Percentiles rank a stretch among this genome's conserved stretches.
phyloP scores from a whole-genome alignment of 2,329 filamentous ascomycete genomes.

The Orbilia javanica region DNA sequence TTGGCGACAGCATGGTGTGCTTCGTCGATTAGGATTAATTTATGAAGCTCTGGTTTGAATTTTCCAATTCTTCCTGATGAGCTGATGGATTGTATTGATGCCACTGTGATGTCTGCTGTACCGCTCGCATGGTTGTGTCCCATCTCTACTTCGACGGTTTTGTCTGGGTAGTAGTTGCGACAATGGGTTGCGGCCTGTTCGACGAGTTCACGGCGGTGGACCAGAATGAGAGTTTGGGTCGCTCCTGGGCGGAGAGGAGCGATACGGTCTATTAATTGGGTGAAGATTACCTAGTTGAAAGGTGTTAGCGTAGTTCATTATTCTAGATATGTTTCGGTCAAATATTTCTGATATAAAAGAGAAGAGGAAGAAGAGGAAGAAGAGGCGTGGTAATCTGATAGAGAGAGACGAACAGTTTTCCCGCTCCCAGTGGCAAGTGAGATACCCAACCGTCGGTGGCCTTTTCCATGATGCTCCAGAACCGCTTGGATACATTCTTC shows the following conservation, averaged over 20 bases:
- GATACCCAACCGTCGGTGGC: conserved; percentile 83
- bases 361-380: not conserved
- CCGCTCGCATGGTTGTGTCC: conserved; percentile 81
- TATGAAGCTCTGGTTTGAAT: conserved; percentile 83
- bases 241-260: conserved; percentile 69
- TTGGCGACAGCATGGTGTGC: conserved; percentile 94
- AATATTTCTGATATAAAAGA: no score
- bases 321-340: no score
- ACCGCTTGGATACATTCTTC: conserved; percentile 91
- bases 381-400: not conserved
- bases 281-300: conserved; percentile 83
- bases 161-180: conserved; percentile 80
- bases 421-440: conserved; percentile 89
- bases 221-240: conserved; percentile 87
- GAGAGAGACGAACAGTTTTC: conserved; percentile 77
- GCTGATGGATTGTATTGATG: conserved; percentile 86
- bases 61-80: conserved; percentile 83
- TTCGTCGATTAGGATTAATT: conserved; percentile 93
- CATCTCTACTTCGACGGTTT: conserved; percentile 92
- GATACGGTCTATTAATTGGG: conserved; percentile 87
- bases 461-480: conserved; percentile 75
- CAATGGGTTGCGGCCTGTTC: conserved; percentile 94
- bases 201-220: conserved; percentile 91
- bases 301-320: not conserved
- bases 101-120: conserved; percentile 89